Evolutionary conservation across 2,329 filamentous ascomycete genomes (phyloP), one percentile per base, ranked within the genome.

Genomic region (Beauveria asiatica): DNA sequence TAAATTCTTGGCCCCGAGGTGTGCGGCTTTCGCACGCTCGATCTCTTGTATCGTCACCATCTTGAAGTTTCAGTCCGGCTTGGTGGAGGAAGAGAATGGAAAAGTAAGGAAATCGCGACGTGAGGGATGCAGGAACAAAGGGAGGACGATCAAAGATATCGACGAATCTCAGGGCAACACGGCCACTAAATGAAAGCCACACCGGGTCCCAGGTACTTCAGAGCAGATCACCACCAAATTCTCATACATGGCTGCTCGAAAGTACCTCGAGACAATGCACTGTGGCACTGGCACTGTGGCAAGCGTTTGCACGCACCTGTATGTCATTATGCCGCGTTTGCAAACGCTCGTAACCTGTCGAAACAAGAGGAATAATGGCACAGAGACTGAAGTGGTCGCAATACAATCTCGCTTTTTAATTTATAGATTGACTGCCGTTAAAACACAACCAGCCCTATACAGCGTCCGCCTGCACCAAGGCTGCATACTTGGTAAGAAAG

Each of bases 401-500:
- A 41, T 3, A 39, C 4, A n/a, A 13, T 33, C 30, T 13, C 11
- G 10, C 10, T 13, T 33, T 11, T 5, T 33, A 33, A 33, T 5
- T 21, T 25, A 9, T n/a, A 21, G n/a, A 37, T 17, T 21, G 11
- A 23, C 19, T 46, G 19, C 17, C 17, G 11, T 33, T 16, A 19
- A 33, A n/a, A 10, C 5, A 33, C n/a, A 17, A 10, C 11, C 19
- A 51, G 8, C 21, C 9, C 23, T 55, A 45, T 19, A 25, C 23
- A 21, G 33, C 27, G 8, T 42, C 55, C 9, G 30, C 45, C 48
- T 45, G 33, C 5, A 59, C 45, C 21, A 72, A 37, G n/a, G 65
- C 63, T 19, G 59, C 49, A 37, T 68, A 63, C 44, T 67, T 70
- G 19, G 63, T 60, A 39, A 76, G 33, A 64, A 78, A 78, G 2